Percentiles rank a stretch among this genome's conserved stretches.
phyloP scores from a whole-genome alignment of 495 filamentous ascomycete species.

The Cladorrhinum samala region DNA sequence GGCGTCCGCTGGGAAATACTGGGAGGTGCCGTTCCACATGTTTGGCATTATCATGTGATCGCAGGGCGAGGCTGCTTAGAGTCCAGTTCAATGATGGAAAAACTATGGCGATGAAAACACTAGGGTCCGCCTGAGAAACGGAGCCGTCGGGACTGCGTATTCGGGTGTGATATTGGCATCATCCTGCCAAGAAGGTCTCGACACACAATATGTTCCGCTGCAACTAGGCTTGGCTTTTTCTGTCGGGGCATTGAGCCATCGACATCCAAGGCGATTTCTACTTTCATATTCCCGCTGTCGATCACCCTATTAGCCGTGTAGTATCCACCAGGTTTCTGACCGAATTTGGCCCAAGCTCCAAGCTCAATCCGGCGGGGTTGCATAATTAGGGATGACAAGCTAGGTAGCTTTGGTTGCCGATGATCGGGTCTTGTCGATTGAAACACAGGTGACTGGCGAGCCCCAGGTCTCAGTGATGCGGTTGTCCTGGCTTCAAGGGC shows the following conservation, averaged over 20 bases:
- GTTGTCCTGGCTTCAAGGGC: constrained; percentile 1
- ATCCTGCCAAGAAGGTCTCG: constrained; percentile 15
- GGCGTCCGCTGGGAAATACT: too few species aligned
- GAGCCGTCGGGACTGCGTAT: background rate
- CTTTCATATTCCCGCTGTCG: constrained; percentile 21
- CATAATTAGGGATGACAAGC: background rate
- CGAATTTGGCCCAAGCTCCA: constrained; percentile 19
- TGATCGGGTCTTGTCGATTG: constrained; percentile 15
- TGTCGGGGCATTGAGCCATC: background rate
- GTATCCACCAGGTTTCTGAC: constrained; percentile 17
- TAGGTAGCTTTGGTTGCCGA: constrained; percentile 11
- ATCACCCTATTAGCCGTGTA: constrained; percentile 27
- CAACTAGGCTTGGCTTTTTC: constrained; percentile 19
- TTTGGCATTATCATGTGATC: background rate
- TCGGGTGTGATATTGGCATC: background rate
- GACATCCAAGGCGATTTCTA: constrained; percentile 17
- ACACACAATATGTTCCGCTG: constrained; percentile 33
- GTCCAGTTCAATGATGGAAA: too few species aligned
- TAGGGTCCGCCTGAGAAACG: too few species aligned
- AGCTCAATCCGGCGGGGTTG: constrained; percentile 17
- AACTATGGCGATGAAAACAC: background rate
- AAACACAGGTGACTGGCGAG: constrained; percentile 18
- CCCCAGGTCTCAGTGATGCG: background rate
- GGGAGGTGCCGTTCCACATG: too few species aligned
- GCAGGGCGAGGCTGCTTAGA: too few species aligned